Evolutionary conservation across 441 rosid genomes (phyloP).

Genomic region (Capsella rubella): DNA sequence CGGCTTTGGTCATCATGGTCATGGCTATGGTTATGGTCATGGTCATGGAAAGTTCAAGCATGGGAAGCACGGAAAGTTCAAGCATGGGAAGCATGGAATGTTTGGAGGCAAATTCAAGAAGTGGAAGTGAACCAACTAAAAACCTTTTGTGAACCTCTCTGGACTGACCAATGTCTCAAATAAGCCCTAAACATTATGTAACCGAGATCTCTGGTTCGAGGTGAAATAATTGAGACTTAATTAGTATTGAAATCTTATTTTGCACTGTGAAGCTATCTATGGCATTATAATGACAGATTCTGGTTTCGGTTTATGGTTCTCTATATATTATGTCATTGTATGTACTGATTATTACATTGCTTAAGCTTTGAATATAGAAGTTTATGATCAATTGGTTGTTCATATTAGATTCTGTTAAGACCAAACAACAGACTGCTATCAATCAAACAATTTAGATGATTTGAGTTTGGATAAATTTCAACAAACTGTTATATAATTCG

Average conservation of each 20-base stretch:
- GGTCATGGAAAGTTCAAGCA: constrained; percentile 62
- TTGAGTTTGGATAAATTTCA: no score
- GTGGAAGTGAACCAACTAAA: constrained; percentile 59
- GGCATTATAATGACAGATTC: constrained; percentile 30
- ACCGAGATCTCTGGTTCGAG: constrained; percentile 33
- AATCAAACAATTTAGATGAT: no score
- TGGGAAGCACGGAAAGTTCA: constrained; percentile 56
- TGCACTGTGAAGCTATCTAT: constrained; percentile 22
- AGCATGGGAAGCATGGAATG: constrained; percentile 50
- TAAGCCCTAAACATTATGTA: constrained; percentile 31
- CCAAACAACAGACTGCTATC: background rate
- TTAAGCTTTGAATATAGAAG: constrained; percentile 7
- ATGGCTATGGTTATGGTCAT: constrained; percentile 48
- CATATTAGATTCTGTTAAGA: background rate
- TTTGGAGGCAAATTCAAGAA: constrained; percentile 62
- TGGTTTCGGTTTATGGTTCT: constrained; percentile 10
- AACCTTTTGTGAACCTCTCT: constrained; percentile 14
- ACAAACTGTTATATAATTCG: background rate
- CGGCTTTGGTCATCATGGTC: constrained; percentile 31
- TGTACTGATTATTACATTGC: constrained; percentile 7
- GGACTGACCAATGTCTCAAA: constrained; percentile 26
- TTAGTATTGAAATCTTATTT: constrained; percentile 6
- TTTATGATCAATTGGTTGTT: constrained; percentile 8
- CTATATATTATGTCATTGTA: background rate
- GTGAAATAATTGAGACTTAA: constrained; percentile 29